These are phyloP conservation scores for Entomortierella chlamydospora DNA, from an alignment of 192 early-diverging fungal species.

Conservation along the genomic window DNA sequence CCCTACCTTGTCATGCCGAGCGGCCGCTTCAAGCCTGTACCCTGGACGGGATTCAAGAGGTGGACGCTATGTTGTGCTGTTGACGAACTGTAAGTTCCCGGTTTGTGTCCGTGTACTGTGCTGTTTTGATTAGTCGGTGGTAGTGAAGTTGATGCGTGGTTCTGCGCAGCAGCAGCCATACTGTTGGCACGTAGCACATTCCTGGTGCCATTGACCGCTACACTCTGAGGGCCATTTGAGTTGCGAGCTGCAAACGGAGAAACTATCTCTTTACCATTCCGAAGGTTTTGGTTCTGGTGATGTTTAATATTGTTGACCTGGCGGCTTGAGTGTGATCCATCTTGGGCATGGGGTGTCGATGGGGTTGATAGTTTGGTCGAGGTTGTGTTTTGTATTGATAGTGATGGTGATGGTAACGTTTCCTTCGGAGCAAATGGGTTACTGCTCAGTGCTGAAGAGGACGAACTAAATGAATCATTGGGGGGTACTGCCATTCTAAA, in stretches of 20 bases:
- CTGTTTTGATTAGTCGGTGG: background rate
- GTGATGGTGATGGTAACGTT: background rate
- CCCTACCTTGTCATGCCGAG: slow-evolving; percentile 7
- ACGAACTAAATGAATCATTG: background rate
- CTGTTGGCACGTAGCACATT: slow-evolving; percentile 33
- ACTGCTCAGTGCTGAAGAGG: background rate
- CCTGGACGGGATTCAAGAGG: slow-evolving; percentile 1
- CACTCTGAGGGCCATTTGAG: background rate
- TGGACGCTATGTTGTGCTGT: background rate
- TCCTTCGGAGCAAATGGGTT: background rate
- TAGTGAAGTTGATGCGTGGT: background rate
- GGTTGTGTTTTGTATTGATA: background rate
- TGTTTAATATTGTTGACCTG: background rate
- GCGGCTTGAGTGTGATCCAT: background rate
- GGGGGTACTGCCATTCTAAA: background rate
- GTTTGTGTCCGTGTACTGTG: background rate
- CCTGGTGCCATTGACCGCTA: background rate
- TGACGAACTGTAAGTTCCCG: background rate
- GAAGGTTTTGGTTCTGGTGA: background rate
- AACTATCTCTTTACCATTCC: background rate
- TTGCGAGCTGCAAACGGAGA: background rate
- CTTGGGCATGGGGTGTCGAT: background rate
- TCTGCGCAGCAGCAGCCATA: slow-evolving; percentile 6
- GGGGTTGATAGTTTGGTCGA: background rate
- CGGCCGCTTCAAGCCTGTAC: slow-evolving; percentile 26